Base-by-base conservation (phyloP, 331 rosid species). In the Pyrus hybrid region DNA sequence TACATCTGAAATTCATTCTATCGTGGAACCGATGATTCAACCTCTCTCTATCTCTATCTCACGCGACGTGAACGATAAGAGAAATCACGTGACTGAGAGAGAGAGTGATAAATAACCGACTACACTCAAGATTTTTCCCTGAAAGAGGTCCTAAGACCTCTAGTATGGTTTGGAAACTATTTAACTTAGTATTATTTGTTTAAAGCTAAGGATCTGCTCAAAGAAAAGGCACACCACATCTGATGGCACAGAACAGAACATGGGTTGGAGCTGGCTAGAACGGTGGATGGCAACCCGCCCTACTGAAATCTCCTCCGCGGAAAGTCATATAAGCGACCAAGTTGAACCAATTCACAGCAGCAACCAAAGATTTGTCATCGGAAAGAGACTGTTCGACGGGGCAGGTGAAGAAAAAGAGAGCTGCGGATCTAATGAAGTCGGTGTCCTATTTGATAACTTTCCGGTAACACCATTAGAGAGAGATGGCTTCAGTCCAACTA, bases 261-360 rank as follows among this genome's bases (percentile, higher is more conserved):
- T 90, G 92, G 86, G 97, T 62, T 93, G 98, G 98, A 93, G 93
- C 81, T 93, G 98, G 98, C 91, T 93, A 20, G 98, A 93, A 54
- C 78, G 98, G 58, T 93, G 98, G 98, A 93, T 93, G 98, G 97
- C 98, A 33, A 93, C 98, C 13, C 90, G 98, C n/a, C 70, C 85
- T 67, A 90, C 93, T 1, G 98, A 91, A 13, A 79, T 71, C 79
- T 68, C 91, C 67, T 74, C 84, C 10, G 84, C 77, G 29, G 96
- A 91, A 72, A 87, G 85, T 77, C 85, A 80, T 72, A 70, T 66
- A 35, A 76, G 77, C 80, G 63, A 26, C 21, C 81, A 86, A 13
- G 68, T 80, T 62, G 91, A 86, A 62, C 65, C 80, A 69, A 62
- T 80, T 43, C 60, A 71, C 30, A 77, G 73, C 66, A 86, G 69